Percentiles rank a stretch among this genome's conserved stretches.
Conservation (phyloP, 768 basidiomycete species). For the Fomitopsis serialis region DNA sequence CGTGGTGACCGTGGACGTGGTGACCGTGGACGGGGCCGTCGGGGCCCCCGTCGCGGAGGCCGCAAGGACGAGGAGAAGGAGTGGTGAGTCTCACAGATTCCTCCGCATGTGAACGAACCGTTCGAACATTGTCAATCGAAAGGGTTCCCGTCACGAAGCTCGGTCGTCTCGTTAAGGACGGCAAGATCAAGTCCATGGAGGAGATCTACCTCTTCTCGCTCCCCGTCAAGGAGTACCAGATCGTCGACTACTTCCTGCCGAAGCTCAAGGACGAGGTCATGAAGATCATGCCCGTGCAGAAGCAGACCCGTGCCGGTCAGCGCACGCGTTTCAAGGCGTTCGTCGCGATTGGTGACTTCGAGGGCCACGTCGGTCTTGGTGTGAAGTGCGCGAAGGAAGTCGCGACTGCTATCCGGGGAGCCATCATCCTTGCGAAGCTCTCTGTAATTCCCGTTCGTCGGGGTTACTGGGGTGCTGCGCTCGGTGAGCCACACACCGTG, state of each 20-base stretch:
- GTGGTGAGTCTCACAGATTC: slow-evolving; percentile 77
- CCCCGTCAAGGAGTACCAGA: slow-evolving; percentile 99
- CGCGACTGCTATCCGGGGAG: slow-evolving; percentile 98
- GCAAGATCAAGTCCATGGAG: slow-evolving; percentile 99
- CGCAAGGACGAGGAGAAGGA: slow-evolving; percentile 99
- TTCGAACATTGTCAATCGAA: too few species aligned
- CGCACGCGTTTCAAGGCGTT: slow-evolving; percentile 99
- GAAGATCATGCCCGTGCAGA: slow-evolving; percentile 99
- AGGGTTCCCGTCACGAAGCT: slow-evolving; percentile 99
- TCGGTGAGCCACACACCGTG: slow-evolving; percentile 98
- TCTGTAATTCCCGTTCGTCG: slow-evolving; percentile 96
- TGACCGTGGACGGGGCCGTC: slow-evolving; percentile 57
- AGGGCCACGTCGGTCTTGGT: slow-evolving; percentile 98
- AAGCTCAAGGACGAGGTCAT: slow-evolving; percentile 99
- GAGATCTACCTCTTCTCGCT: slow-evolving; percentile 99
- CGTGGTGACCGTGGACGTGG: slow-evolving; percentile 74
- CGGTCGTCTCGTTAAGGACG: slow-evolving; percentile 97
- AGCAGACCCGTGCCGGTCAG: slow-evolving; percentile 99
- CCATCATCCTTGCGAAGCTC: slow-evolving; percentile 98
- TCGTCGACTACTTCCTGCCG: slow-evolving; percentile 98
- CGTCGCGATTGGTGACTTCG: slow-evolving; percentile 98
- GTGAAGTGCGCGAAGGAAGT: slow-evolving; percentile 99
- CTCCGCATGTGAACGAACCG: too few species aligned
- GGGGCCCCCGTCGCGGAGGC: slow-evolving; percentile 88
- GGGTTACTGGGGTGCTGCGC: slow-evolving; percentile 99